Evolutionary conservation across 495 filamentous ascomycete genomes (phyloP).

Genomic region (Penicillium coffeae): DNA sequence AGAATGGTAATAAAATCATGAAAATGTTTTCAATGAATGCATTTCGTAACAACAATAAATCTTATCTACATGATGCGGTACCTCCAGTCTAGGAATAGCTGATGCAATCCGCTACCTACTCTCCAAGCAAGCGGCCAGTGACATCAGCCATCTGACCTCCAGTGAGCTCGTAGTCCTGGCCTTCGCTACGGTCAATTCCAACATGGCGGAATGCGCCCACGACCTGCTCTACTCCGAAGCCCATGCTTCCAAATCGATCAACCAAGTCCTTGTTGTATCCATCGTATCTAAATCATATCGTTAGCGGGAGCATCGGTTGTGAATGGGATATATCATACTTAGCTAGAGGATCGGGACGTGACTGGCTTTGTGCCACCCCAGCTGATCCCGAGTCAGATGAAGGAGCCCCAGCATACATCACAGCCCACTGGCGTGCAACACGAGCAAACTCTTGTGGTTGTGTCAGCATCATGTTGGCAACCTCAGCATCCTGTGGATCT

Average conservation of each 20-base stretch:
- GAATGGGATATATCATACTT: not conserved
- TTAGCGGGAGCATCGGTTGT: too few species aligned
- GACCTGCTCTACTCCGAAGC: conserved; percentile 84
- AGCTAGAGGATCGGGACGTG: conserved; percentile 27
- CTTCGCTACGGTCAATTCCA: conserved; percentile 71
- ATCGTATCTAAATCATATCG: conserved; percentile 64
- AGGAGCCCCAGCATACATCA: conserved; percentile 78
- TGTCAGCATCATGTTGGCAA: conserved; percentile 83
- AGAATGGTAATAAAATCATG: too few species aligned
- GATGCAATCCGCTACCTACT: conserved; percentile 57
- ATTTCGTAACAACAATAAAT: too few species aligned
- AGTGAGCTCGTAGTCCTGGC: conserved; percentile 77
- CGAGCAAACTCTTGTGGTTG: conserved; percentile 74
- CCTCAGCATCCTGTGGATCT: conserved; percentile 95
- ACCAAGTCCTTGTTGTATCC: conserved; percentile 86
- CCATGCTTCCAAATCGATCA: conserved; percentile 89
- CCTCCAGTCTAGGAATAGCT: too few species aligned
- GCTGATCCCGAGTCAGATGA: conserved; percentile 44
- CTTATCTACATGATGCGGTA: too few species aligned
- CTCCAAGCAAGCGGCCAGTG: conserved; percentile 77
- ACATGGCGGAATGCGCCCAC: conserved; percentile 80
- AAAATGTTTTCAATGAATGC: too few species aligned
- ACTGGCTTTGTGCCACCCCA: conserved; percentile 48
- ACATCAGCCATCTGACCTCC: conserved; percentile 88
- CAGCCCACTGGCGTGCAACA: conserved; percentile 86